Conservation (phyloP, 108 stramenopile species). For the Skeletonema tropicum region DNA sequence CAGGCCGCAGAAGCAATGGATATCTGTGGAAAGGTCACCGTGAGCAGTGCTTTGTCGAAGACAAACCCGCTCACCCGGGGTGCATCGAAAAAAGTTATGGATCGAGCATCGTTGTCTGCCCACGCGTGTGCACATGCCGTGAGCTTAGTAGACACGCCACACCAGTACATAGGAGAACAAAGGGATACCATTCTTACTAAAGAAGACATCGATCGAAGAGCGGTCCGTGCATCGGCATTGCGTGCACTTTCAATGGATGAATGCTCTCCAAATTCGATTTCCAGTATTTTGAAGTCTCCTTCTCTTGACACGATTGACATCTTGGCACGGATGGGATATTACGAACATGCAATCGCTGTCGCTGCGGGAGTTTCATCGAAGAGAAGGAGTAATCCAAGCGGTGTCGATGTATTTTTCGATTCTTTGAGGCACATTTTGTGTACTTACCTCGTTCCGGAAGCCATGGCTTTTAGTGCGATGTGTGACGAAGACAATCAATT, state of each 20-base stretch:
- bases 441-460: slow-evolving; percentile 62
- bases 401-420: slow-evolving; percentile 63
- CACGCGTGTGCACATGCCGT: slow-evolving; percentile 59
- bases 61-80: slow-evolving; percentile 30
- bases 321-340: slow-evolving; percentile 70
- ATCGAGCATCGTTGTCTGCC: slow-evolving; percentile 61
- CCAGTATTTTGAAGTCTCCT: slow-evolving; percentile 36
- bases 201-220: slow-evolving; percentile 56
- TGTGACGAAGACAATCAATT: slow-evolving; percentile 15
- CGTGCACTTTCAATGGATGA: slow-evolving; percentile 62
- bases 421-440: slow-evolving; percentile 62
- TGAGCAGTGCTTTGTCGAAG: slow-evolving; percentile 7
- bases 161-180: slow-evolving; percentile 27
- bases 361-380: slow-evolving; percentile 42
- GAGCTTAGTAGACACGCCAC: slow-evolving; percentile 50
- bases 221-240: slow-evolving; percentile 60
- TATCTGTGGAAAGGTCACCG: slow-evolving; percentile 53
- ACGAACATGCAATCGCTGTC: slow-evolving; percentile 65
- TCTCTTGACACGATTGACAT: slow-evolving; percentile 51
- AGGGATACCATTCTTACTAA: slow-evolving; percentile 47
- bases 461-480: slow-evolving; percentile 8
- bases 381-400: slow-evolving; percentile 49
- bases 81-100: slow-evolving; percentile 52
- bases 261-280: slow-evolving; percentile 41
- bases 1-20: slow-evolving; percentile 79